These are phyloP conservation scores for Rhipidocladum racemiflorum DNA, from an alignment of 176 grass and related monocot genomes.

Conservation along the genomic window DNA sequence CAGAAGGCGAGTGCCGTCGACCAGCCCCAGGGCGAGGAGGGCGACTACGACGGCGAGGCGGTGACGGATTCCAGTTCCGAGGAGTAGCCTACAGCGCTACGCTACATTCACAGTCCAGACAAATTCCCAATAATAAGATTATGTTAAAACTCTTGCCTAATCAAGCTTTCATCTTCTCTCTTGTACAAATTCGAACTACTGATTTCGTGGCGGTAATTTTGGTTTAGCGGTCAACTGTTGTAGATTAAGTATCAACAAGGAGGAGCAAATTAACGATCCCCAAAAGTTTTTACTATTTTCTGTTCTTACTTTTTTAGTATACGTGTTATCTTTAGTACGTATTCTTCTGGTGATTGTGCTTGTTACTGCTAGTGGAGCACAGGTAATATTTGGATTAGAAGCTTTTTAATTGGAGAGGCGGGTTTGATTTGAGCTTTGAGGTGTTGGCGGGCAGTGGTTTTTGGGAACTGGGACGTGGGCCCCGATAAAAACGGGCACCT, in stretches of 20 bases:
- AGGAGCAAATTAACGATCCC: background rate
- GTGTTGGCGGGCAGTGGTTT: background rate
- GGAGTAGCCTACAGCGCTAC: conserved; percentile 1
- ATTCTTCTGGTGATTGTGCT: background rate
- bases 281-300: background rate
- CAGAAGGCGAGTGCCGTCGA: background rate
- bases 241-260: background rate
- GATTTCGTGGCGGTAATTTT: background rate
- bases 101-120: background rate
- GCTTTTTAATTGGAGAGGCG: background rate
- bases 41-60: conserved; percentile 39
- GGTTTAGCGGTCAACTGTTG: background rate
- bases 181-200: background rate
- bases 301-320: background rate
- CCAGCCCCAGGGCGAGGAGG: conserved; percentile 24
- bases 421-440: too few relatives aligned
- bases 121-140: background rate
- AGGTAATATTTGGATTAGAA: background rate
- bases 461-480: background rate
- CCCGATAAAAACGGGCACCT: background rate
- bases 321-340: background rate
- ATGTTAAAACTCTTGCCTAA: background rate
- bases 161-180: background rate
- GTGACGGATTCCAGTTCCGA: conserved; percentile 54
- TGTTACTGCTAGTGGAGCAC: background rate